Evolutionary conservation across 2,329 filamentous ascomycete genomes (phyloP), one percentile per base, ranked within the genome.

Genomic region (Epichloe scottii): DNA sequence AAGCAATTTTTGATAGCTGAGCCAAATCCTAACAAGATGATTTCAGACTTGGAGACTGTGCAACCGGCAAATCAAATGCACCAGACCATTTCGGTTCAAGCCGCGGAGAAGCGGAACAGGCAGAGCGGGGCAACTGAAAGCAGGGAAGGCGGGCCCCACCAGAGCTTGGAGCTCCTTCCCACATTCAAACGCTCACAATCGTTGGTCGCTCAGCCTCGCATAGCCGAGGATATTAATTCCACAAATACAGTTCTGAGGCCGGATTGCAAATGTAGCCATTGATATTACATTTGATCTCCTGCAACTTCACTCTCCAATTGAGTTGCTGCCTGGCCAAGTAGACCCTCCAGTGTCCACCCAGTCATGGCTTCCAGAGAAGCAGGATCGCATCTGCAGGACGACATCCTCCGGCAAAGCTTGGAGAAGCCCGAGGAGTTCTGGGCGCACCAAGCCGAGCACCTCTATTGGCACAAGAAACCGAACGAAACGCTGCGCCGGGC

Each of bases 391-490:
- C 19, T 66, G n/a, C 77, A 80, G 58, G 76, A 80, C 57, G 68
- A 73, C 46, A 68, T 73, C 55, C 70, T 78, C 42, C 63, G 63
- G 46, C 69, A 68, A 54, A 90, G 87, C 49, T 76, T 93, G 46
- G 65, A 68, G n/a, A 71, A 85, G 56, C 87, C 87, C 0, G 78
- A 85, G 55, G 62, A 69, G 5, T 94, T 94, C 69, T 95, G 89
- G 89, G 70, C 71, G 21, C 73, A 75, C 51, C 87, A 93, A 62
- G 89, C 89, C 5, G 73, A 80, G 43, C 78, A 85, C 21, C 72
- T 97, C 3, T 70, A 85, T 66, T 96, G 90, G 90, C 85, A 94
- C 68, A 84, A 81, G 61, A 76, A 78, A 50, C 90, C 90, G 7
- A 76, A 76, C 12, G 71, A 75, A 0, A 77, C 79, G 0, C 75